These are phyloP conservation scores for Rhizophagus sp. DNA, from an alignment of 192 early-diverging fungal genomes.

Conservation along the genomic window DNA sequence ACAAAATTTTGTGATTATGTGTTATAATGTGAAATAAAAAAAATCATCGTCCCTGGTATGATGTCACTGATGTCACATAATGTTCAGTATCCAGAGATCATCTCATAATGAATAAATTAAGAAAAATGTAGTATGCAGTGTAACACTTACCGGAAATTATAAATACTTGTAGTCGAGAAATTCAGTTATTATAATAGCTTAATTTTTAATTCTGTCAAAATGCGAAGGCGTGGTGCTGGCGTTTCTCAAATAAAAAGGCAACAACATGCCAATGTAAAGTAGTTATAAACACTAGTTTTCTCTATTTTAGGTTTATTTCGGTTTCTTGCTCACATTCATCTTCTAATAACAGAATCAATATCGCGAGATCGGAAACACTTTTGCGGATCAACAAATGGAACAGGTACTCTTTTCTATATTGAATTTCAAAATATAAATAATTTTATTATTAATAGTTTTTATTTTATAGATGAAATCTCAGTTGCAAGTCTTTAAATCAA, in stretches of 20 bases:
- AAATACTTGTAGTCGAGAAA: too few species aligned
- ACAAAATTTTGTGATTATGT: too few species aligned
- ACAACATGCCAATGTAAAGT: not conserved
- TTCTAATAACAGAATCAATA: not conserved
- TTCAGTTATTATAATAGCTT: too few species aligned
- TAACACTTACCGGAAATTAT: too few species aligned
- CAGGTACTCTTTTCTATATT: not conserved
- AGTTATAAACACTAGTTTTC: not conserved
- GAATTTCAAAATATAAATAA: not conserved
- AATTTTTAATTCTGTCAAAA: not conserved
- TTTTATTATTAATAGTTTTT: not conserved
- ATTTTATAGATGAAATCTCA: constrained; percentile 61
- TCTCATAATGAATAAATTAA: too few species aligned
- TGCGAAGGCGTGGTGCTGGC: not conserved
- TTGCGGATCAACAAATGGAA: not conserved
- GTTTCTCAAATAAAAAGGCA: not conserved
- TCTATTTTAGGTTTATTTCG: not conserved
- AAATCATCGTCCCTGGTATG: too few species aligned
- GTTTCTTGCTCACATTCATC: not conserved
- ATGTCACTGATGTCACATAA: too few species aligned
- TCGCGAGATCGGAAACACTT: not conserved
- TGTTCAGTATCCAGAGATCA: too few species aligned
- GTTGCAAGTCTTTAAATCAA: constrained; percentile 71
- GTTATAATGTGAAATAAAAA: too few species aligned
- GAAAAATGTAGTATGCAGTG: too few species aligned